phyloP scores from a whole-genome alignment of 2,329 filamentous ascomycete genomes.

The Aspergillus pseudonomiae region DNA sequence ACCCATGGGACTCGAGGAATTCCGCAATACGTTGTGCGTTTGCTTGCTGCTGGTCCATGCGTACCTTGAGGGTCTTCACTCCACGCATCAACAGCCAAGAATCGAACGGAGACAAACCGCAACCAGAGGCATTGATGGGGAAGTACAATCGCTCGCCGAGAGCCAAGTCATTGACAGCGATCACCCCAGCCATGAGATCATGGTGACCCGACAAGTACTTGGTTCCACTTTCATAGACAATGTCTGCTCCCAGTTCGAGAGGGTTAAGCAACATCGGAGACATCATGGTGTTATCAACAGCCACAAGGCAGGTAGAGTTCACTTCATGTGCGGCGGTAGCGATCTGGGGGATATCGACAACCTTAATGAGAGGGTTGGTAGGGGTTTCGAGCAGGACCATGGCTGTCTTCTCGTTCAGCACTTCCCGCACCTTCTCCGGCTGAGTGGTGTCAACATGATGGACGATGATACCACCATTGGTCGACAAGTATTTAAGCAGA shows the following conservation, averaged over 20 bases:
- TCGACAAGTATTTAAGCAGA: conserved; percentile 86
- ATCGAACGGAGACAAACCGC: conserved; percentile 91
- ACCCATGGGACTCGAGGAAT: conserved; percentile 88
- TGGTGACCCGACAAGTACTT: conserved; percentile 98
- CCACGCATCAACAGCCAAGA: conserved; percentile 94
- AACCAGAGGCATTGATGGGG: conserved; percentile 95
- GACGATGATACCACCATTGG: conserved; percentile 87
- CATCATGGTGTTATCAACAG: conserved; percentile 99
- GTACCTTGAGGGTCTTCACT: conserved; percentile 93
- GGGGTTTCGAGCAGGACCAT: conserved; percentile 97
- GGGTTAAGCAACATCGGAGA: conserved; percentile 93
- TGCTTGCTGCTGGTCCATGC: conserved; percentile 97
- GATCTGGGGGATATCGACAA: conserved; percentile 86
- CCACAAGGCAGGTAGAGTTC: conserved; percentile 78
- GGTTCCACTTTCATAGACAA: conserved; percentile 96
- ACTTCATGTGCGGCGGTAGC: conserved; percentile 73
- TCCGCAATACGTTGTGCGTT: conserved; percentile 90
- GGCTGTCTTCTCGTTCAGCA: conserved; percentile 77
- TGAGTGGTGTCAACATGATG: conserved; percentile 95
- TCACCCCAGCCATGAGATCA: conserved; percentile 97
- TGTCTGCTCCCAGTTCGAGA: conserved; percentile 89
- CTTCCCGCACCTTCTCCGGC: conserved; percentile 68
- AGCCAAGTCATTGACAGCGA: conserved; percentile 81
- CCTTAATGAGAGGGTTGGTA: conserved; percentile 97
- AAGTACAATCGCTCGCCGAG: conserved; percentile 92